phyloP scores from a whole-genome alignment of 306 rosid species.

The Rosa rugosa region DNA sequence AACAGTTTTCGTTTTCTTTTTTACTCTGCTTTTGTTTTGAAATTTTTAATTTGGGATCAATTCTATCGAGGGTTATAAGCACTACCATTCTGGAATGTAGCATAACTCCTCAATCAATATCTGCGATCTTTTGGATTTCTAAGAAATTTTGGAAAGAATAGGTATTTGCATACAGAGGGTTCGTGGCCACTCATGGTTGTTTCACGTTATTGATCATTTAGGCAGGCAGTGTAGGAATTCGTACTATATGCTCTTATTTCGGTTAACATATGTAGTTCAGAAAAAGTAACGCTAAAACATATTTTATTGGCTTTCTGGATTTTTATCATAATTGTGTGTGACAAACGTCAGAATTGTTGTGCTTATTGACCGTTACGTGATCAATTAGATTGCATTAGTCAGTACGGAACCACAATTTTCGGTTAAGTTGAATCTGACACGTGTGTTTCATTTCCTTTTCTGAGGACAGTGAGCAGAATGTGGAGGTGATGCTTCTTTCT shows the following conservation, averaged over 20 bases:
- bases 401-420: neutral
- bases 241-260: neutral
- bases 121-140: slow-evolving; percentile 1
- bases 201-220: neutral
- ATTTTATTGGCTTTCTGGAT: slow-evolving; percentile 8
- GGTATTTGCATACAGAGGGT: neutral
- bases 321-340: slow-evolving; percentile 11
- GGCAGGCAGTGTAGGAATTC: slow-evolving; percentile 1
- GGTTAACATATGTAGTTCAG: neutral
- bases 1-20: neutral
- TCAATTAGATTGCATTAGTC: slow-evolving; percentile 11
- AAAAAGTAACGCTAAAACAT: neutral
- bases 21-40: neutral
- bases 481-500: slow-evolving; percentile 30
- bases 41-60: neutral
- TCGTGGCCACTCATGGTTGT: neutral
- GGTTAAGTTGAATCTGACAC: slow-evolving; percentile 8
- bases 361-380: slow-evolving; percentile 7
- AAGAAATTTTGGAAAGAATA: neutral
- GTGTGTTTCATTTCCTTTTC: slow-evolving; percentile 12
- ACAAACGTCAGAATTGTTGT: neutral
- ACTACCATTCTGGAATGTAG: neutral
- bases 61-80: neutral
- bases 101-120: neutral
- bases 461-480: slow-evolving; percentile 46